Base-by-base conservation (phyloP, 371 early-diverging fungal genomes). In the Rhizopus delemar region DNA sequence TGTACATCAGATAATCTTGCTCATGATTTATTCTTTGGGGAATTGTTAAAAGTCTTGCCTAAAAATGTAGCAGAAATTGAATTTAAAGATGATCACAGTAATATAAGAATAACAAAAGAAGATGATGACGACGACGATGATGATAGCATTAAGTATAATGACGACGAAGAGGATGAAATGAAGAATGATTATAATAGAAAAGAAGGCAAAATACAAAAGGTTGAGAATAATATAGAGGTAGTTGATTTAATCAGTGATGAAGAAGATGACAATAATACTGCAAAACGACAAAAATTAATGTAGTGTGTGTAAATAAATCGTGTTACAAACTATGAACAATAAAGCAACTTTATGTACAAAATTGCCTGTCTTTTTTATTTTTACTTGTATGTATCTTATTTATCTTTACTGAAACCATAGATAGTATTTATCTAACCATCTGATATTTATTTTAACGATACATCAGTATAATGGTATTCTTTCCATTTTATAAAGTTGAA, bases 161-260 rank as follows among this genome's bases (percentile, higher is more conserved):
- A 46, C 7, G 63, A 56, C 4, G 69, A 67, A 22, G 67, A 65
- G n/a, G 53, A 60, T 11, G 15, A 31, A n/a, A 38, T 51, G 38
- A 1, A 41, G 53, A 5, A 31, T 11, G 38, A 46, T 8, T 41
- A n/a, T 29, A 39, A 36, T 31, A 11, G 8, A n/a, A 8, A 45
- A 11, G 36, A 6, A 36, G 36, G 46, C 1, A 43, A 38, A 15
- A 6, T 35, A 3, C 31, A 41, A 9, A 15, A 29, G 15, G 11
- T 8, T 0, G 28, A 38, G 22, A 29, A 15, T 2, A 52, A 53
- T 15, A 11, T 51, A 16, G 45, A 70, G 46, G 67, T 76, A 3
- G 73, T 76, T 39, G 70, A 69, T 46, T 49, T 76, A 6, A 35
- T 76, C 0, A 76, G 77, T 46, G 74, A 73, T 29, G 68, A 67